phyloP scores from a whole-genome alignment of 2,329 filamentous ascomycete species.

The Alternaria hordeiaustralica region DNA sequence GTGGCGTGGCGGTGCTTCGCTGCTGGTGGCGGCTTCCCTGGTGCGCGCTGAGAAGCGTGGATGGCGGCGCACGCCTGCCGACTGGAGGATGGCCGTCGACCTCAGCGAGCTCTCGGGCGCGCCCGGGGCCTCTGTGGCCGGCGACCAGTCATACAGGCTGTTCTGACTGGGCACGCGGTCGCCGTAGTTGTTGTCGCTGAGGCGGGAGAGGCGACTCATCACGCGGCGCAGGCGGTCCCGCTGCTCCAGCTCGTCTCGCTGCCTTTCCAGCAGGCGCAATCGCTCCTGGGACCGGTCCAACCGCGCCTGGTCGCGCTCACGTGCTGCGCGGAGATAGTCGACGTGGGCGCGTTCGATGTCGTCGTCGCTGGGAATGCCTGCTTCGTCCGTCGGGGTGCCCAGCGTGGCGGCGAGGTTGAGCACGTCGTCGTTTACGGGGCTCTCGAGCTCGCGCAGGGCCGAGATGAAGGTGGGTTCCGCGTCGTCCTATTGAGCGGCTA shows the following conservation, averaged over 20 bases:
- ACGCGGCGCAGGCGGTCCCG: constrained; percentile 53
- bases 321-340: constrained; percentile 51
- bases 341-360: constrained; percentile 27
- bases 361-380: constrained; percentile 12
- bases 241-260: constrained; percentile 49
- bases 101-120: constrained; percentile 44
- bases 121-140: constrained; percentile 47
- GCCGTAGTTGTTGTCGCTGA: constrained; percentile 57
- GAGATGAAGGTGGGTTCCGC: constrained; percentile 53
- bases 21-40: constrained; percentile 44
- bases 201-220: constrained; percentile 54
- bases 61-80: constrained; percentile 44
- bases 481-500: constrained; percentile 34
- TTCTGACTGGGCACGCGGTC: constrained; percentile 61
- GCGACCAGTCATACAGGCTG: constrained; percentile 67
- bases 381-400: constrained; percentile 42
- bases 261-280: constrained; percentile 40
- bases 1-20: constrained; percentile 40
- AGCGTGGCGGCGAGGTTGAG: constrained; percentile 60
- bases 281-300: constrained; percentile 26
- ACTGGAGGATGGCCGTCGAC: constrained; percentile 51
- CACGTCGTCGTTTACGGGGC: constrained; percentile 51
- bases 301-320: constrained; percentile 37
- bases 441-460: constrained; percentile 55
- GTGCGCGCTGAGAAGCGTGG: constrained; percentile 49